Percentiles rank a stretch among this genome's conserved stretches.
phyloP scores from a whole-genome alignment of 2,329 filamentous ascomycete species.

The Cyphellophora attinorum region DNA sequence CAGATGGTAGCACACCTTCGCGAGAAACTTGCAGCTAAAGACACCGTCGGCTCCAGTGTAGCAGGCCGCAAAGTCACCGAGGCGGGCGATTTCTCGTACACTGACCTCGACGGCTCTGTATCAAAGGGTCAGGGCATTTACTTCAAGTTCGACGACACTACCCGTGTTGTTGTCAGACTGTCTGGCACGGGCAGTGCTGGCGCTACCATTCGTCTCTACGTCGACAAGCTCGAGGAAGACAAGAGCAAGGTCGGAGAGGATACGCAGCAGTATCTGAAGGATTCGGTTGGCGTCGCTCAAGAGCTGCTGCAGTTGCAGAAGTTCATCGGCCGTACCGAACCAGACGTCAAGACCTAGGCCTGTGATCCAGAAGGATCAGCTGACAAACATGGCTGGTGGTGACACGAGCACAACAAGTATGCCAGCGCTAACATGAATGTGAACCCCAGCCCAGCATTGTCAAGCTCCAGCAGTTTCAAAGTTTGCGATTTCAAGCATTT shows the following conservation, averaged over 20 bases:
- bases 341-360: conserved; percentile 94
- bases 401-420: too few species aligned
- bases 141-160: conserved; percentile 87
- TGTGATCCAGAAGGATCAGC: conserved; percentile 3
- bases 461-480: too few species aligned
- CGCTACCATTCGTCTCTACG: conserved; percentile 91
- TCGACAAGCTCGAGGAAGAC: conserved; percentile 89
- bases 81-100: conserved; percentile 96
- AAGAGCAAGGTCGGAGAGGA: conserved; percentile 67
- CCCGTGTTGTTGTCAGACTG: conserved; percentile 86
- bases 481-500: too few species aligned
- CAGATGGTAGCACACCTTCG: conserved; percentile 78
- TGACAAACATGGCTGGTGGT: too few species aligned
- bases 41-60: conserved; percentile 78
- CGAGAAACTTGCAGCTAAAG: conserved; percentile 59
- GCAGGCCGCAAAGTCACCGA: conserved; percentile 75
- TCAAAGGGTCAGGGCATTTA: conserved; percentile 94
- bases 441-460: too few species aligned
- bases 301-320: conserved; percentile 87
- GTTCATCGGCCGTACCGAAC: conserved; percentile 82
- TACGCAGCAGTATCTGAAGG: conserved; percentile 88
- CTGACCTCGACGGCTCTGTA: conserved; percentile 93
- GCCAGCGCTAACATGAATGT: too few species aligned
- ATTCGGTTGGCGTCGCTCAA: conserved; percentile 77
- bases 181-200: conserved; percentile 93